Evolutionary conservation across 139 green algal species (phyloP).

Genomic region (Chlorella sp.): DNA sequence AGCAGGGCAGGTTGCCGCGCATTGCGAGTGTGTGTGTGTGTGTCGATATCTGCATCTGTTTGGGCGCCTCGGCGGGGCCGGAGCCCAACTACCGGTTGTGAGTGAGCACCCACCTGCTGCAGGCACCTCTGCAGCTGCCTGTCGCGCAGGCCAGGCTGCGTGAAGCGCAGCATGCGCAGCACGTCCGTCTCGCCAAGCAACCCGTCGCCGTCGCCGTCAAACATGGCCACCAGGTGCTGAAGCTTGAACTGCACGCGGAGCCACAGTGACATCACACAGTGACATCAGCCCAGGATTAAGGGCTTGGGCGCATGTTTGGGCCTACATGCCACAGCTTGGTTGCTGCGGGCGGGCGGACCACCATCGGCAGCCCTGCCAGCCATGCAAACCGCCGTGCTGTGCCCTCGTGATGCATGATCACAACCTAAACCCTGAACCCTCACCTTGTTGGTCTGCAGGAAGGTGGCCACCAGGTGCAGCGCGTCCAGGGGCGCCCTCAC

Average conservation of each 20-base stretch:
- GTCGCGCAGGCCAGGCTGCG: background rate
- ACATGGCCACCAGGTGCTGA: conserved; percentile 12
- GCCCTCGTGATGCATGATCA: too few species aligned
- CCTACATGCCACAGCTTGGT: too few species aligned
- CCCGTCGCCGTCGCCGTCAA: conserved; percentile 20
- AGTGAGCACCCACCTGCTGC: background rate
- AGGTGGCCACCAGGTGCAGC: conserved; percentile 12
- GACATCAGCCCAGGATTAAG: too few species aligned
- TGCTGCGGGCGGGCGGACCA: too few species aligned
- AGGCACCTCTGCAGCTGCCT: background rate
- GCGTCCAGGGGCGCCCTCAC: conserved; percentile 7
- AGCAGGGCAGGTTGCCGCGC: too few species aligned
- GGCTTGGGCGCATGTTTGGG: too few species aligned
- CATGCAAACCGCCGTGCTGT: too few species aligned
- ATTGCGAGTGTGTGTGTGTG: too few species aligned
- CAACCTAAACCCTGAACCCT: too few species aligned
- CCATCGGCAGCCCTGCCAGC: too few species aligned
- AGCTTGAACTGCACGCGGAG: conserved; percentile 22
- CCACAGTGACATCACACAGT: too few species aligned
- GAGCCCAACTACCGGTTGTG: background rate
- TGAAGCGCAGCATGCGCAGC: conserved; percentile 8
- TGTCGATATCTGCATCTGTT: background rate
- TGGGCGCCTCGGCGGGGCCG: background rate
- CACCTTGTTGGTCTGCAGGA: conserved; percentile 16
- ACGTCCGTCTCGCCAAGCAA: conserved; percentile 8